Percentiles rank a stretch among this genome's conserved stretches.
Conservation (phyloP, 345 rosid species). For the Ceriops zippeliana region DNA sequence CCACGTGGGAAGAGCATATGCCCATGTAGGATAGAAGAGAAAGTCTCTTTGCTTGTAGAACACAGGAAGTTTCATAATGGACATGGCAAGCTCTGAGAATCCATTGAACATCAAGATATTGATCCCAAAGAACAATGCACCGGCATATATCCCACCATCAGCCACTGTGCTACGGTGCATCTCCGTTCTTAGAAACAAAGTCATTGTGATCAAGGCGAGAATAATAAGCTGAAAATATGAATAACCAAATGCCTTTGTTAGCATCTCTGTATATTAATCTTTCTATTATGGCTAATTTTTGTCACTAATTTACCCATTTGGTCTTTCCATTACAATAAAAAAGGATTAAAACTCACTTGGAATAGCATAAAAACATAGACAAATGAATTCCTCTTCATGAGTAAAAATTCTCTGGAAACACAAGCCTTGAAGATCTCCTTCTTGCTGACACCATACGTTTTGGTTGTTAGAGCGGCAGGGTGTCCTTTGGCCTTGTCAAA, state of each 20-base stretch:
- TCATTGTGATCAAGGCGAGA: slow-evolving; percentile 52
- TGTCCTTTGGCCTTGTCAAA: slow-evolving; percentile 73
- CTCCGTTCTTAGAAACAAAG: slow-evolving; percentile 61
- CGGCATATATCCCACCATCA: slow-evolving; percentile 69
- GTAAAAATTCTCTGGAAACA: slow-evolving; percentile 63
- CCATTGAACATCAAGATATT: slow-evolving; percentile 65
- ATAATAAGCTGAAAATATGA: slow-evolving; percentile 48
- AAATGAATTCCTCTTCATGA: slow-evolving; percentile 89
- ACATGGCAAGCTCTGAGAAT: slow-evolving; percentile 71
- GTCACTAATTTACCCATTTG: too few relatives aligned
- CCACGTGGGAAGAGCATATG: slow-evolving; percentile 78
- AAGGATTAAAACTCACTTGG: slow-evolving; percentile 32
- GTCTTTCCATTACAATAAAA: neutral
- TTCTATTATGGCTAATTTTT: neutral
- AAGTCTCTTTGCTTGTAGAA: slow-evolving; percentile 91
- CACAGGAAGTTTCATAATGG: slow-evolving; percentile 71
- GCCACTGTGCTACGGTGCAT: slow-evolving; percentile 52
- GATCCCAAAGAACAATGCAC: slow-evolving; percentile 58
- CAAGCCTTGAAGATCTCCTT: slow-evolving; percentile 67
- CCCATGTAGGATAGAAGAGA: slow-evolving; percentile 85
- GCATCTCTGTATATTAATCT: too few relatives aligned
- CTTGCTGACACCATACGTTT: slow-evolving; percentile 59
- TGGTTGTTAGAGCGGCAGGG: slow-evolving; percentile 65
- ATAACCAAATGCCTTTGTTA: neutral
- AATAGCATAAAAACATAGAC: slow-evolving; percentile 59